A percentile compares a stretch with the other conserved stretches of the same genome.
Evolutionary conservation across 2,329 filamentous ascomycete species (phyloP).

Genomic region (Nigrospora oryzae): DNA sequence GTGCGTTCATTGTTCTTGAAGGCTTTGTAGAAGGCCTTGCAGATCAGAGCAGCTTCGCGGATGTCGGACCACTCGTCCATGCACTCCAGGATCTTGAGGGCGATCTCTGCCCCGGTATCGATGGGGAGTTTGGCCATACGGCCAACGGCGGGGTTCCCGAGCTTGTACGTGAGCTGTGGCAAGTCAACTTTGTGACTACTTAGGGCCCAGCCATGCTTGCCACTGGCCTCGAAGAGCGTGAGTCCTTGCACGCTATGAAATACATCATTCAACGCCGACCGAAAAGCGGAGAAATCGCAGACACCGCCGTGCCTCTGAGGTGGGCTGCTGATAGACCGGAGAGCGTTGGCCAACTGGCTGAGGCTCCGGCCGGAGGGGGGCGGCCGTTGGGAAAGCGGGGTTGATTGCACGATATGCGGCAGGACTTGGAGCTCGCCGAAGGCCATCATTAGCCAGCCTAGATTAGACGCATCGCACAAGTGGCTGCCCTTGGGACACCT

Average conservation of each 20-base stretch:
- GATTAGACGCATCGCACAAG: conserved; percentile 41
- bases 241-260: conserved; percentile 41
- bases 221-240: conserved; percentile 39
- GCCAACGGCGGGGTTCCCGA: conserved; percentile 1
- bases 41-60: conserved; percentile 31
- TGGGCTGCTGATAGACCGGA: conserved; percentile 35
- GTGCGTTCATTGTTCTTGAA: conserved; percentile 35
- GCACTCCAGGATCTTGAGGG: conserved; percentile 29
- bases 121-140: not conserved
- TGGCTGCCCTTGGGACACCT: conserved; percentile 42
- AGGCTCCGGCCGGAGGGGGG: conserved; percentile 28
- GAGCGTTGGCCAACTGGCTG: conserved; percentile 32
- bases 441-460: conserved; percentile 46
- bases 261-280: conserved; percentile 38
- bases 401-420: conserved; percentile 26
- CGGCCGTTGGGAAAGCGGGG: conserved; percentile 10
- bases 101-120: conserved; percentile 19
- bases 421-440: conserved; percentile 38
- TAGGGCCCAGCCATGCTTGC: conserved; percentile 40
- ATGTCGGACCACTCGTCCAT: conserved; percentile 32
- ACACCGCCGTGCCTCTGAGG: conserved; percentile 31
- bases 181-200: conserved; percentile 27
- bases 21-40: conserved; percentile 31
- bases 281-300: conserved; percentile 41
- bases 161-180: conserved; percentile 21